Evolutionary conservation across 768 basidiomycete genomes (phyloP).

Genomic region (Collybia sp.): DNA sequence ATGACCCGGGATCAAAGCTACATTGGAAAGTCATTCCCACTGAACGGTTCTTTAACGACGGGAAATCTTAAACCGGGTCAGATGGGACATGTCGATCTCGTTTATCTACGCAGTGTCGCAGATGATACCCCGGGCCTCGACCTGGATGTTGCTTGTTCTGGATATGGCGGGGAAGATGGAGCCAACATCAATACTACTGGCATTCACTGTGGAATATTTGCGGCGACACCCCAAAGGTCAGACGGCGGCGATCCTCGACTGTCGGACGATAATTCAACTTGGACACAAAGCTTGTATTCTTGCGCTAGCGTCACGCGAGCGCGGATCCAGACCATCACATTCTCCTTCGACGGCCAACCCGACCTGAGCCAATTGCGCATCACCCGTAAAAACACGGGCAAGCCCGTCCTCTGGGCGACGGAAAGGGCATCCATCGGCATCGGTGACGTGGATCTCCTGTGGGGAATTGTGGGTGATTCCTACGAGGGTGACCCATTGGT

Average conservation of each 20-base stretch:
- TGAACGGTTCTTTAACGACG: constrained; percentile 1
- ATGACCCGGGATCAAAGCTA: constrained; percentile 9
- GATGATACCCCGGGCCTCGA: too few relatives aligned
- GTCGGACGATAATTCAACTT: constrained; percentile 12
- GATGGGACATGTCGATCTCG: too few relatives aligned
- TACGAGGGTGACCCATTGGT: constrained; percentile 2
- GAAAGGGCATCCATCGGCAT: constrained; percentile 6
- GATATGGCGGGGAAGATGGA: constrained; percentile 11
- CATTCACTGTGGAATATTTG: constrained; percentile 13
- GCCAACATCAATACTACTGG: constrained; percentile 16
- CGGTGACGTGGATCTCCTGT: constrained; percentile 9
- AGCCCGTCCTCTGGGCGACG: constrained; percentile 9
- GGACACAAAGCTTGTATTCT: constrained; percentile 11
- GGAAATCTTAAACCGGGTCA: too few relatives aligned
- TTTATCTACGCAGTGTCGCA: too few relatives aligned
- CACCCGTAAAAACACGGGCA: constrained; percentile 5
- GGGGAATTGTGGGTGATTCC: constrained; percentile 8
- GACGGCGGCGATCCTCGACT: constrained; percentile 14
- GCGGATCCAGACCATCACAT: constrained; percentile 7
- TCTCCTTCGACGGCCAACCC: constrained; percentile 10
- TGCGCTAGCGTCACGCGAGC: constrained; percentile 14
- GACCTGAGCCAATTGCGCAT: constrained; percentile 5
- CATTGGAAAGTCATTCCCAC: constrained; percentile 7
- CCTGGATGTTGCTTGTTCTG: too few relatives aligned
- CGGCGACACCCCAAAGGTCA: constrained; percentile 12